Percentiles rank a stretch among this genome's conserved stretches.
Evolutionary conservation across 2,329 filamentous ascomycete species (phyloP).

Genomic region (Fusarium sublunatum): DNA sequence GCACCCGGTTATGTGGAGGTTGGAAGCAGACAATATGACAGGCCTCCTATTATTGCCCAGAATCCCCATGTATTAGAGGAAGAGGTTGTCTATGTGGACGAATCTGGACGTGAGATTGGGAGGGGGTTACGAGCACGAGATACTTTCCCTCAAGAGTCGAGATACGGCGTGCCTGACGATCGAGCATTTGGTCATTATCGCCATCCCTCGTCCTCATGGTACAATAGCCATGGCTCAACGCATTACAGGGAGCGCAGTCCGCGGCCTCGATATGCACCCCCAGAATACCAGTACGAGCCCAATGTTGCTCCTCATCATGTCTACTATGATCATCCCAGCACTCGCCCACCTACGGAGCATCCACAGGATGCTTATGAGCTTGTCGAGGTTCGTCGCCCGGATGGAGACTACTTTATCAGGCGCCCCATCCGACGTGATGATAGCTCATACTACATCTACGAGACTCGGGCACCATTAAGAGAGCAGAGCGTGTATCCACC

Average conservation of each 20-base stretch:
- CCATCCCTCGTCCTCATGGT: conserved; percentile 16
- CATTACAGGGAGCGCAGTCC: conserved; percentile 25
- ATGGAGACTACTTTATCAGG: conserved; percentile 60
- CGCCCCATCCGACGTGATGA: conserved; percentile 53
- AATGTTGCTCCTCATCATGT: conserved; percentile 5
- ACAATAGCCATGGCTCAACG: conserved; percentile 15
- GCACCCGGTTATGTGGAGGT: conserved; percentile 16
- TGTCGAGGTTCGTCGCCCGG: conserved; percentile 57
- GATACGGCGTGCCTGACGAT: conserved; percentile 16
- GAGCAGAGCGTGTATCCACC: conserved; percentile 21
- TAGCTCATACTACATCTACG: conserved; percentile 43
- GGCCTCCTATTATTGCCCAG: conserved; percentile 5
- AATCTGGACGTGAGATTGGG: conserved; percentile 41
- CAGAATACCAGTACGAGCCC: conserved; percentile 18
- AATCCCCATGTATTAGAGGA: conserved; percentile 28
- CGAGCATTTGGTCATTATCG: conserved; percentile 9
- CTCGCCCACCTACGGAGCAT: conserved; percentile 12
- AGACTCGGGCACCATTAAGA: conserved; percentile 23
- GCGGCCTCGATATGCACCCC: conserved; percentile 16
- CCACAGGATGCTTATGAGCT: conserved; percentile 56
- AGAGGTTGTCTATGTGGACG: conserved; percentile 44
- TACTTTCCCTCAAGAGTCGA: conserved; percentile 20
- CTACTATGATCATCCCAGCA: conserved; percentile 23
- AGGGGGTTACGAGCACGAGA: conserved; percentile 36
- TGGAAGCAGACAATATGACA: conserved; percentile 1